A percentile compares a stretch with the other conserved stretches of the same genome.
Conservation (phyloP, 352 stramenopile genomes). For the Discostella stelligera region DNA sequence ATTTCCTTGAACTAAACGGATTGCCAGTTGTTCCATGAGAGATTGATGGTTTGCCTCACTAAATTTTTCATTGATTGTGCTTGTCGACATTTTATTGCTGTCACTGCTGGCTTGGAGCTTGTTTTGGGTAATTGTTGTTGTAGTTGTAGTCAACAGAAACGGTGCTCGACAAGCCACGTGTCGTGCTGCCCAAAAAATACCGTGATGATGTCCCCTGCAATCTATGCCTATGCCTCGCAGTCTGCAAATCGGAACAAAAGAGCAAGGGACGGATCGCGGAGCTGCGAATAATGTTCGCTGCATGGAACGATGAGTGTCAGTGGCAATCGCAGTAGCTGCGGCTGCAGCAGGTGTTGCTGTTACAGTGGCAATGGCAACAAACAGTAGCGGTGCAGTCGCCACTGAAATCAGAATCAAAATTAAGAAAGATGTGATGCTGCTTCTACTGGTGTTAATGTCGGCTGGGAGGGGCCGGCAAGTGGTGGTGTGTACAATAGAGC, state of each 20-base stretch:
- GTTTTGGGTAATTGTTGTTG: not conserved
- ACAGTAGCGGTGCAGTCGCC: not conserved
- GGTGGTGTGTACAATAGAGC: too few species aligned
- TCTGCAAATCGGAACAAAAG: not conserved
- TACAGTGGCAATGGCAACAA: not conserved
- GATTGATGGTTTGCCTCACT: not conserved
- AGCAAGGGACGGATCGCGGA: not conserved
- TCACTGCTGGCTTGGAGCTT: not conserved
- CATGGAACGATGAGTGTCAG: not conserved
- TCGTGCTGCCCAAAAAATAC: not conserved
- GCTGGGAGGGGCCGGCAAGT: too few species aligned
- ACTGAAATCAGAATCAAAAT: too few species aligned
- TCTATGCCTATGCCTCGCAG: not conserved
- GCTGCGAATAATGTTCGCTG: not conserved
- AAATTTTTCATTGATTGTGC: not conserved
- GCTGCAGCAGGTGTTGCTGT: not conserved
- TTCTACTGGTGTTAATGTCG: too few species aligned
- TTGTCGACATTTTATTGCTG: slow-evolving; percentile 3
- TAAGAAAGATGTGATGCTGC: too few species aligned
- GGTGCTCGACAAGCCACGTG: not conserved
- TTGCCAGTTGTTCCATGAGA: slow-evolving; percentile 10
- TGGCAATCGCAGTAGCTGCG: not conserved
- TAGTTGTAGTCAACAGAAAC: not conserved
- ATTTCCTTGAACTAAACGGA: slow-evolving; percentile 2
- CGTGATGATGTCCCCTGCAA: not conserved